Conservation (phyloP, 495 filamentous ascomycete species). For the Aspergillus wentii region DNA sequence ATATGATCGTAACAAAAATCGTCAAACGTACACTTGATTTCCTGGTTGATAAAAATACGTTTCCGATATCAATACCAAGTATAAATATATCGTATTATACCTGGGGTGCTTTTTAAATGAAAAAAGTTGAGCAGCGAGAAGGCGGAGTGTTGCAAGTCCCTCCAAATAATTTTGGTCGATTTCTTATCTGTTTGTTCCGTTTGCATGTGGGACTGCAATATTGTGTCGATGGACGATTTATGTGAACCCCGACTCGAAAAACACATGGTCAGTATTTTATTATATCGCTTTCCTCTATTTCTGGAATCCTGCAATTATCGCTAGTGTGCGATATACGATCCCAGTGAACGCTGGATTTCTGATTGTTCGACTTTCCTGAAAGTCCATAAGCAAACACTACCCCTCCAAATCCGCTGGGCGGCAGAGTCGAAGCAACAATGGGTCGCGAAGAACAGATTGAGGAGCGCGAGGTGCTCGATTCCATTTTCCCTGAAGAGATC, state of each 20-base stretch:
- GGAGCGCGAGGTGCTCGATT: constrained; percentile 94
- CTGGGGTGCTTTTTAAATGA: not conserved
- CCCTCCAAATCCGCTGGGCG: constrained; percentile 29
- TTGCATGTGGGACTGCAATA: constrained; percentile 43
- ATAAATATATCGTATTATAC: not conserved
- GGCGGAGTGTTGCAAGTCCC: constrained; percentile 8
- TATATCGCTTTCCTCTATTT: not conserved
- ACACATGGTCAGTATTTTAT: not conserved
- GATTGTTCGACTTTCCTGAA: not conserved
- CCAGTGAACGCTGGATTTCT: not conserved
- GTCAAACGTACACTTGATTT: constrained; percentile 6
- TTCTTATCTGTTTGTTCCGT: constrained; percentile 42
- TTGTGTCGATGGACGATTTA: constrained; percentile 12
- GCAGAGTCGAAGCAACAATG: constrained; percentile 53
- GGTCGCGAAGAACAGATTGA: constrained; percentile 90
- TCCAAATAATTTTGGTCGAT: constrained; percentile 26
- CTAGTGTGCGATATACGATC: not conserved
- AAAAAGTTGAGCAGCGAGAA: constrained; percentile 2
- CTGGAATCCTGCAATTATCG: not conserved
- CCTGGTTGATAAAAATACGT: too few species aligned
- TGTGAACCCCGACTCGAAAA: constrained; percentile 2
- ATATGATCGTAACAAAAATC: constrained; percentile 4
- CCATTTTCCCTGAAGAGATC: constrained; percentile 97
- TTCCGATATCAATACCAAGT: not conserved
- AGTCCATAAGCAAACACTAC: constrained; percentile 11